phyloP scores from a whole-genome alignment of 2,329 filamentous ascomycete genomes.

The Cytospora leucostoma region DNA sequence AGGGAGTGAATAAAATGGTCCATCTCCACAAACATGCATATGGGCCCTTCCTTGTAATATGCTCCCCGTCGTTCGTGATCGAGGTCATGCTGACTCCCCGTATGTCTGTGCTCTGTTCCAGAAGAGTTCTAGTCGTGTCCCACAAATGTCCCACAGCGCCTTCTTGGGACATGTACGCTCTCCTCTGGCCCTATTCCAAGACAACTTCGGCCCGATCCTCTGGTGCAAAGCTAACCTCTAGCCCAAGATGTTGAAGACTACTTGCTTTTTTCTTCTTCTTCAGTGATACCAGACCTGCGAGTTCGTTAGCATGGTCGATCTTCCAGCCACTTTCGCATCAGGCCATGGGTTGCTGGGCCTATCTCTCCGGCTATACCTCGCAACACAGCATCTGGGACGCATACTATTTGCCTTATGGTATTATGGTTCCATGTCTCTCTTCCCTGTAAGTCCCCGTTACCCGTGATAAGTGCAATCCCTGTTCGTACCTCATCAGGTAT shows the following conservation, averaged over 20 bases:
- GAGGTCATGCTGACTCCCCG: neutral
- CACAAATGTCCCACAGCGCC: constrained; percentile 3
- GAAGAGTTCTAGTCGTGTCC: neutral
- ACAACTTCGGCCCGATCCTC: neutral
- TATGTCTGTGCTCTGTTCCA: neutral
- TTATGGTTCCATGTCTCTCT: constrained; percentile 1
- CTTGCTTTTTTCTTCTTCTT: neutral
- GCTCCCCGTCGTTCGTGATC: too few species aligned
- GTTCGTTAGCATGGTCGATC: constrained; percentile 7
- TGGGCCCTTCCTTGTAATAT: neutral
- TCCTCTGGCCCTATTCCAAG: neutral
- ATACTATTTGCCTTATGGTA: neutral
- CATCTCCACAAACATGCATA: neutral
- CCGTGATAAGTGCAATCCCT: neutral
- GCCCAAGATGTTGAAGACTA: neutral
- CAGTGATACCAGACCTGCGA: constrained; percentile 12
- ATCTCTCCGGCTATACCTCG: neutral
- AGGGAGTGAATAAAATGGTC: neutral
- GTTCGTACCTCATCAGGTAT: neutral
- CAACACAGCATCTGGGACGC: neutral
- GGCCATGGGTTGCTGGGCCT: neutral
- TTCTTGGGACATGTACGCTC: neutral
- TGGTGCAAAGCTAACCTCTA: neutral
- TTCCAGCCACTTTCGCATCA: neutral
- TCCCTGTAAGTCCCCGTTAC: neutral